Evolutionary conservation across 2,329 filamentous ascomycete genomes (phyloP).

Genomic region (Curvularia verruculosa): DNA sequence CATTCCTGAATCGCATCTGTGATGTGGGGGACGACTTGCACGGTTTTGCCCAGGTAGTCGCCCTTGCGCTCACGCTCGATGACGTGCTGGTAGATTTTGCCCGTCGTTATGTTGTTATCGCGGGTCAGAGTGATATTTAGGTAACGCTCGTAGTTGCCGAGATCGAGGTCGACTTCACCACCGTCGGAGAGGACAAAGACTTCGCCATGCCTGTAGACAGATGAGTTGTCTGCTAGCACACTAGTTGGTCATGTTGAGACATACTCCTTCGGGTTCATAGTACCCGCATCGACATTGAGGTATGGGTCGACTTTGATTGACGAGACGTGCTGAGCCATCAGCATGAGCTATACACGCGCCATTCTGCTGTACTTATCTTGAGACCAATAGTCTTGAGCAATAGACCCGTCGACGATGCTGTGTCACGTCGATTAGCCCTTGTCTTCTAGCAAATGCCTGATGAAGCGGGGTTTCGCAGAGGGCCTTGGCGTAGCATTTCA

Average conservation of each 20-base stretch:
- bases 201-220: conserved; percentile 73
- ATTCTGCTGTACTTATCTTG: conserved; percentile 64
- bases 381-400: conserved; percentile 81
- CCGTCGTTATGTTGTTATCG: conserved; percentile 96
- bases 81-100: conserved; percentile 92
- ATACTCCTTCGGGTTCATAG: conserved; percentile 70
- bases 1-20: conserved; percentile 91
- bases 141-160: conserved; percentile 81
- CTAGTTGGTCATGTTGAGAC: conserved; percentile 34
- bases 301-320: conserved; percentile 76
- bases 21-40: conserved; percentile 91
- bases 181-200: conserved; percentile 87
- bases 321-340: conserved; percentile 60
- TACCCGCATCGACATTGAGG: conserved; percentile 77
- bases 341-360: conserved; percentile 26
- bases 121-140: conserved; percentile 79
- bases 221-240: conserved; percentile 18
- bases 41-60: conserved; percentile 86
- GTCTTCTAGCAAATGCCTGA: not conserved
- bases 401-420: conserved; percentile 73
- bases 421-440: conserved; percentile 37
- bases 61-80: conserved; percentile 74
- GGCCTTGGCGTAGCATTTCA: not conserved
- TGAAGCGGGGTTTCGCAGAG: not conserved
- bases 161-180: conserved; percentile 75